Evolutionary conservation across 805 yeast species (phyloP).

Genomic region (Ascoidea rubescens): DNA sequence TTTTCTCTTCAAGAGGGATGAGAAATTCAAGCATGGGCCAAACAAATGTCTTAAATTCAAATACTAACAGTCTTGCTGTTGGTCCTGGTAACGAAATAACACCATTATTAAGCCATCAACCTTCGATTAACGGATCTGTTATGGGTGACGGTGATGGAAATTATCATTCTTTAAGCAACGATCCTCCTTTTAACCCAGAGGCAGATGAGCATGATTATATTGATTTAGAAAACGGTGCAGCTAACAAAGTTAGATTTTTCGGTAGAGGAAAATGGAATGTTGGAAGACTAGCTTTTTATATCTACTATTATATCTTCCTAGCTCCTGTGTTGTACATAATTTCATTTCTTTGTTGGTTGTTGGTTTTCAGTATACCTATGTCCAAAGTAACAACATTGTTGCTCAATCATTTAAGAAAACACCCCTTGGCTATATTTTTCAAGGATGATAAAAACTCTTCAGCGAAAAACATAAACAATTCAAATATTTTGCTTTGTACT

Average conservation of each 20-base stretch:
- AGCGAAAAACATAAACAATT: conserved; percentile 20
- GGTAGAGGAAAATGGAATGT: conserved; percentile 89
- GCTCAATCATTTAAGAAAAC: conserved; percentile 69
- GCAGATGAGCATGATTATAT: conserved; percentile 12
- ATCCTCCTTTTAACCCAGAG: neutral
- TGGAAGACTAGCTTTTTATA: conserved; percentile 67
- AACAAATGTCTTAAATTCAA: conserved; percentile 11
- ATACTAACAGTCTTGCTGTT: conserved; percentile 2
- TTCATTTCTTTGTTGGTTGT: conserved; percentile 58
- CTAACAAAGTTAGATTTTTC: conserved; percentile 37
- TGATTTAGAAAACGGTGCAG: conserved; percentile 17
- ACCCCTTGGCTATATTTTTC: conserved; percentile 80
- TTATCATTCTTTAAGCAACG: conserved; percentile 1
- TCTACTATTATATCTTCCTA: conserved; percentile 51
- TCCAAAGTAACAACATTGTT: conserved; percentile 60
- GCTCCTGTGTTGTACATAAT: conserved; percentile 52
- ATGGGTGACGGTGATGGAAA: neutral
- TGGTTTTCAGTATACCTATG: conserved; percentile 89
- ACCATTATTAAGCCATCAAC: neutral
- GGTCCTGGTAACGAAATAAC: conserved; percentile 7
- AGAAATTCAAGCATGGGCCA: conserved; percentile 9
- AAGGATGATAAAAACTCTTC: conserved; percentile 33
- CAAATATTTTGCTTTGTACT: conserved; percentile 69
- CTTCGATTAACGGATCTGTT: conserved; percentile 1
- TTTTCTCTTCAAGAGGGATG: conserved; percentile 27